Conservation (phyloP, 164 flowering plant species). For the Pachysandra terminalis region DNA sequence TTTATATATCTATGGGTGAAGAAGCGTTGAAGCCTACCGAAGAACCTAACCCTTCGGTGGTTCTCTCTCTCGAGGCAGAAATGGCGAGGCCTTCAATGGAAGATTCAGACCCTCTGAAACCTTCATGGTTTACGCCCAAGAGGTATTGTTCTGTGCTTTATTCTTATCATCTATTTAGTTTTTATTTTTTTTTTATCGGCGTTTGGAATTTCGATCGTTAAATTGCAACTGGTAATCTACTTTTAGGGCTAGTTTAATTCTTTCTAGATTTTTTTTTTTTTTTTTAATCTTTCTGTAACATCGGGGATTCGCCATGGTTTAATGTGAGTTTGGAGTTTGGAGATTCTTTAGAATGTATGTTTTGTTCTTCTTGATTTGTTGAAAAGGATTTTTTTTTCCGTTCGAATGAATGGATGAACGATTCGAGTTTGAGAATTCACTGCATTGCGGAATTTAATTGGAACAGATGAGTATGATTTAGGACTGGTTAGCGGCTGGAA, state of each 20-base stretch:
- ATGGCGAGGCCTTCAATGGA: conserved; percentile 16
- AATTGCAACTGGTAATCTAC: too few relatives aligned
- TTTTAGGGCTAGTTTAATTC: neutral
- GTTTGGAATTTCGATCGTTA: neutral
- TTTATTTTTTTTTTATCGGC: neutral
- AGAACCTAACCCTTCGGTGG: conserved; percentile 7
- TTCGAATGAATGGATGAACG: neutral
- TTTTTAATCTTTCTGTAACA: neutral
- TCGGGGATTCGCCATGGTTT: neutral
- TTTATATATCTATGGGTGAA: neutral
- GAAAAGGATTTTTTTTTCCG: neutral
- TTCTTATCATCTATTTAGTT: too few relatives aligned
- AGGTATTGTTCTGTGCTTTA: conserved; percentile 18
- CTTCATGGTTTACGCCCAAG: conserved; percentile 55
- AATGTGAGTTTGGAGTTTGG: neutral
- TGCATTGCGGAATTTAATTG: too few relatives aligned
- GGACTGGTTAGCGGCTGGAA: too few relatives aligned
- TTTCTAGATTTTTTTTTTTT: too few relatives aligned
- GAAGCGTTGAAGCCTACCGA: neutral
- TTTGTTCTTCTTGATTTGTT: neutral
- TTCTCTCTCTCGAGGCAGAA: neutral
- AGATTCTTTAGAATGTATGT: neutral
- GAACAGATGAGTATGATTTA: neutral
- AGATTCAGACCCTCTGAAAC: conserved; percentile 21
- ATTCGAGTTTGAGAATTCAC: neutral